Percentiles rank a stretch among this genome's conserved stretches.
These are phyloP conservation scores for Fimicolochytrium jonesii DNA, from an alignment of 192 early-diverging fungal genomes.

Conservation along the genomic window DNA sequence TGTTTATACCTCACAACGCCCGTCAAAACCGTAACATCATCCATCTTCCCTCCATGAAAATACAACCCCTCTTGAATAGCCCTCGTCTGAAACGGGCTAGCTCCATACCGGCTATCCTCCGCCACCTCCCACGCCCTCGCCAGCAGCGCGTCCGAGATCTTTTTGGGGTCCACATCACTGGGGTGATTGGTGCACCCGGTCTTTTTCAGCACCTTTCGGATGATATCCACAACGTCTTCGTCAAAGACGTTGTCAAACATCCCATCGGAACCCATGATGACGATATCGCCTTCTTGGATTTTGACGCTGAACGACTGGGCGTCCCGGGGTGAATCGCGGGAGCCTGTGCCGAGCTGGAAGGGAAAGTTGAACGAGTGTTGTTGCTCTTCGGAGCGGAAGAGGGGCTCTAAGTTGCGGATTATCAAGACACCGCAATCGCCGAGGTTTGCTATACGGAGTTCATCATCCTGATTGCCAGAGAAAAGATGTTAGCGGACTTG, in stretches of 20 bases:
- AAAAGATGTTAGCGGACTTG: too few species aligned
- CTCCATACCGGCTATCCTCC: conserved; percentile 70
- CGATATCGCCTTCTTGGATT: conserved; percentile 86
- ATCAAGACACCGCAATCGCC: conserved; percentile 92
- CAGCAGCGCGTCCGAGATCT: conserved; percentile 77
- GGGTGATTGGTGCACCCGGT: neutral
- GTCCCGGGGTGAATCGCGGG: conserved; percentile 74
- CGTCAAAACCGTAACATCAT: conserved; percentile 90
- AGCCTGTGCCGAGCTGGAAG: conserved; percentile 88
- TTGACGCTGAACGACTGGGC: conserved; percentile 81
- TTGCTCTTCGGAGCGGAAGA: conserved; percentile 95
- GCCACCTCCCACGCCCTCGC: conserved; percentile 69
- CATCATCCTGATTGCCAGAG: conserved; percentile 77
- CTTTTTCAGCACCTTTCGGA: conserved; percentile 24
- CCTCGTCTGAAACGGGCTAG: conserved; percentile 86
- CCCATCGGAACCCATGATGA: conserved; percentile 90
- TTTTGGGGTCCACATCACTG: conserved; percentile 59
- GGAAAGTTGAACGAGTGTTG: conserved; percentile 99
- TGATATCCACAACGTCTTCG: conserved; percentile 91
- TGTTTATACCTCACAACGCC: conserved; percentile 62
- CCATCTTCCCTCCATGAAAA: conserved; percentile 91
- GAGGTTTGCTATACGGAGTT: conserved; percentile 89
- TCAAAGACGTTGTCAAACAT: conserved; percentile 98
- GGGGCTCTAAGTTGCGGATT: conserved; percentile 79
- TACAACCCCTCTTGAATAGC: conserved; percentile 93